These are phyloP conservation scores for Trichosanthes truncata DNA, from an alignment of 306 rosid species.

Conservation along the genomic window DNA sequence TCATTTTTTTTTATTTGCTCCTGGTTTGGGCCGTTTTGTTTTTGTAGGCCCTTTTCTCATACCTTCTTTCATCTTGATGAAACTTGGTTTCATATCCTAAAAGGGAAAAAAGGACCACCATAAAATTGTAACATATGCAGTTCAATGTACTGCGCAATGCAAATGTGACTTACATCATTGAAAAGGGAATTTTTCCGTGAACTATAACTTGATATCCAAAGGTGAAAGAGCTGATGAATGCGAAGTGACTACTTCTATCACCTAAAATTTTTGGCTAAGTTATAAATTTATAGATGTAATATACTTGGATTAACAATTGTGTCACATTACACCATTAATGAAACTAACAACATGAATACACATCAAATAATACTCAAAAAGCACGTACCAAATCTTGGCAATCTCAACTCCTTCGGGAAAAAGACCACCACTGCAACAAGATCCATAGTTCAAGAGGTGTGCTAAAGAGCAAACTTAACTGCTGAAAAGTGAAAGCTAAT, in stretches of 20 bases:
- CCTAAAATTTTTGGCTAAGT: not conserved
- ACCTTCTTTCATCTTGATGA: too few relatives aligned
- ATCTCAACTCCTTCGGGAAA: constrained; percentile 97
- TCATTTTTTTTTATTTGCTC: too few relatives aligned
- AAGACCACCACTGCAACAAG: constrained; percentile 93
- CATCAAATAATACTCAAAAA: not conserved
- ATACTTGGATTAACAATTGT: not conserved
- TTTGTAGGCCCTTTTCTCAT: too few relatives aligned
- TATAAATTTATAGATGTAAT: not conserved
- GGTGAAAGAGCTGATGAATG: not conserved
- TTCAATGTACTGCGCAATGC: not conserved
- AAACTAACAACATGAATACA: not conserved
- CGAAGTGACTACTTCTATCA: not conserved
- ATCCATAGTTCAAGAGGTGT: constrained; percentile 33
- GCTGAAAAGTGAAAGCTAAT: constrained; percentile 14
- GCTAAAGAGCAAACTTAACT: constrained; percentile 18
- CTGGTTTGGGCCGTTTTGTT: too few relatives aligned
- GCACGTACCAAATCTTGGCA: constrained; percentile 76
- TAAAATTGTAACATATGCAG: not conserved
- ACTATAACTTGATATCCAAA: not conserved
- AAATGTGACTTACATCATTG: not conserved
- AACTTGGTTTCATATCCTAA: not conserved
- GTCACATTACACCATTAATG: not conserved
- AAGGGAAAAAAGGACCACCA: not conserved
- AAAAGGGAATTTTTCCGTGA: not conserved